Conservation (phyloP, 2,329 filamentous ascomycete genomes). For the Sclerotinia nivalis region DNA sequence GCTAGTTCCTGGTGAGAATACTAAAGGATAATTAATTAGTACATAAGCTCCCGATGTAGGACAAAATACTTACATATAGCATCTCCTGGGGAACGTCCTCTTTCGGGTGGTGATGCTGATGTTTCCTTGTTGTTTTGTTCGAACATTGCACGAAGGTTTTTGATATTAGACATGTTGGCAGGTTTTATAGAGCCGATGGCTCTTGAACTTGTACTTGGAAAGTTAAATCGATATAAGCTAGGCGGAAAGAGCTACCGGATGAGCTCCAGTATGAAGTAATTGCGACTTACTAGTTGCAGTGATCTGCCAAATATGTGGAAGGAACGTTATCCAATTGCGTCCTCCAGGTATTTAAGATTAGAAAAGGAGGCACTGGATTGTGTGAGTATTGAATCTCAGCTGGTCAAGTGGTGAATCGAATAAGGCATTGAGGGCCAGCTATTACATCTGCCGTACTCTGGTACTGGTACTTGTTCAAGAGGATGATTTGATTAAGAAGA, state of each 20-base stretch:
- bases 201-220: constrained; percentile 15
- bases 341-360: constrained; percentile 11
- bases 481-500: not conserved
- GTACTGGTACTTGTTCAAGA: not conserved
- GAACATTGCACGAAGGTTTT: constrained; percentile 79
- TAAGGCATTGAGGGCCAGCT: constrained; percentile 21
- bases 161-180: constrained; percentile 37
- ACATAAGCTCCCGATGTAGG: constrained; percentile 26
- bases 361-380: not conserved
- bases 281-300: constrained; percentile 10
- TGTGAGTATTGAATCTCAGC: constrained; percentile 19
- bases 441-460: constrained; percentile 18
- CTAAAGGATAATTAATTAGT: constrained; percentile 27
- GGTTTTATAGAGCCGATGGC: constrained; percentile 23
- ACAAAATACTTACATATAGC: constrained; percentile 46
- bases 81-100: constrained; percentile 66
- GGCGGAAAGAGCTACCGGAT: constrained; percentile 13
- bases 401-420: constrained; percentile 22
- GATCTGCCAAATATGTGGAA: constrained; percentile 22
- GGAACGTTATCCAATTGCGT: constrained; percentile 16
- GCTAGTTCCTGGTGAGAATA: constrained; percentile 32
- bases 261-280: constrained; percentile 20
- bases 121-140: constrained; percentile 71
- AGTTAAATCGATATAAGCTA: constrained; percentile 17
- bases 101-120: constrained; percentile 55